These are phyloP conservation scores for Ophiosphaerella narmari DNA, from an alignment of 2,329 filamentous ascomycete species.

Conservation along the genomic window DNA sequence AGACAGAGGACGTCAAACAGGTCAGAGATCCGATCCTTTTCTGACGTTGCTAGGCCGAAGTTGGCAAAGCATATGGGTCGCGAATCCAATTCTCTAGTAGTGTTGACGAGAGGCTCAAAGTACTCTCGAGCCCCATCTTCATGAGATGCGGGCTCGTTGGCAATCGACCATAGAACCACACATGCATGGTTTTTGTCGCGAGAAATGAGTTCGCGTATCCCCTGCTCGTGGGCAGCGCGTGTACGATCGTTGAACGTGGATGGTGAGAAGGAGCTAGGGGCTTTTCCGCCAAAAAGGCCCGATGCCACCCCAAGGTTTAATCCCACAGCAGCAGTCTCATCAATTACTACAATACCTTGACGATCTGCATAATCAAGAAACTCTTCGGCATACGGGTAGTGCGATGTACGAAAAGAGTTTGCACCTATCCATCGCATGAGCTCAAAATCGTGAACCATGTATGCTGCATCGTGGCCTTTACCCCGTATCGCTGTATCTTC, in stretches of 20 bases:
- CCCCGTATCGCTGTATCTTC: constrained; percentile 13
- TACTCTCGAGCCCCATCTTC: constrained; percentile 13
- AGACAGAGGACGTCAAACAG: constrained; percentile 15
- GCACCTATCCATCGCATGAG: constrained; percentile 13
- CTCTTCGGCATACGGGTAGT: constrained; percentile 16
- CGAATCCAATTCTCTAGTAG: constrained; percentile 3
- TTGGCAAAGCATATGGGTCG: constrained; percentile 15
- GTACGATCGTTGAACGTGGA: constrained; percentile 7
- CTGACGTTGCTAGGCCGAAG: constrained; percentile 6
- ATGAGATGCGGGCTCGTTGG: constrained; percentile 15
- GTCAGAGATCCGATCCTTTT: constrained; percentile 8
- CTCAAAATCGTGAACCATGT: constrained; percentile 17
- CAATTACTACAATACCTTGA: constrained; percentile 13
- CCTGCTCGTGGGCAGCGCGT: constrained; percentile 3
- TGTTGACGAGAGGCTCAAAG: constrained; percentile 7
- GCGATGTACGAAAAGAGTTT: constrained; percentile 14
- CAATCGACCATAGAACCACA: constrained; percentile 14
- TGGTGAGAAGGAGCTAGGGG: constrained; percentile 2
- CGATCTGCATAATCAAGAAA: constrained; percentile 15
- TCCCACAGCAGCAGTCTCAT: constrained; percentile 12
- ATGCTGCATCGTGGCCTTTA: constrained; percentile 13
- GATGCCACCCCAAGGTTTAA: constrained; percentile 11
- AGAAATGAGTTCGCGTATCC: constrained; percentile 9
- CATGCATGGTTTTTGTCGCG: constrained; percentile 14
- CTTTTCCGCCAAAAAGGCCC: constrained; percentile 4